These are phyloP conservation scores for Galerina sulciceps DNA, from an alignment of 768 basidiomycete genomes.

Conservation along the genomic window DNA sequence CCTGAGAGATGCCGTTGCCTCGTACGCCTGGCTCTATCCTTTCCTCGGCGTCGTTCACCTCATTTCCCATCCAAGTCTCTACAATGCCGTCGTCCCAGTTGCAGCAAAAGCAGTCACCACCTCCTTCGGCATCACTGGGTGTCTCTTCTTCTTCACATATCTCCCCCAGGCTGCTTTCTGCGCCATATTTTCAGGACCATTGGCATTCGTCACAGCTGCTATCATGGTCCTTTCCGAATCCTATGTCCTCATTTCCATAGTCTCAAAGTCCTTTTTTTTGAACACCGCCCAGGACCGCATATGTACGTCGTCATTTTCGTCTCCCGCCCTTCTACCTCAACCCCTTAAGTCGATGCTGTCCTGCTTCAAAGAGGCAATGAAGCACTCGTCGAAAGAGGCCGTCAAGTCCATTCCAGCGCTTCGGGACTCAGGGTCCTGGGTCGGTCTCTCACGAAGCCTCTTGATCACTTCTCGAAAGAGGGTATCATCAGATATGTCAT, in stretches of 20 bases:
- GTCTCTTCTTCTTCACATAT: constrained; percentile 63
- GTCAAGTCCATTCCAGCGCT: constrained; percentile 34
- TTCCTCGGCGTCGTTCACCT: constrained; percentile 41
- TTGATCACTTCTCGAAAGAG: constrained; percentile 46
- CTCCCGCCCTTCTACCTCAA: background rate
- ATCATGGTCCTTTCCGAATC: constrained; percentile 47
- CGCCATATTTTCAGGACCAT: constrained; percentile 64
- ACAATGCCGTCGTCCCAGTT: constrained; percentile 38
- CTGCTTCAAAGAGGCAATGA: constrained; percentile 38
- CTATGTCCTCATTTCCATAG: constrained; percentile 39
- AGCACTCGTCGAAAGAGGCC: constrained; percentile 33
- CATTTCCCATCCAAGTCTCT: constrained; percentile 37
- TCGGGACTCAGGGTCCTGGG: constrained; percentile 48
- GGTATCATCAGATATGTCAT: constrained; percentile 61
- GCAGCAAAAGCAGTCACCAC: constrained; percentile 41
- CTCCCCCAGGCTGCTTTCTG: constrained; percentile 70
- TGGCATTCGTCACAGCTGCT: constrained; percentile 61
- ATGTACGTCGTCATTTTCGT: constrained; percentile 30
- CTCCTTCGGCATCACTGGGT: constrained; percentile 42
- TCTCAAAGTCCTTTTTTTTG: constrained; percentile 40
- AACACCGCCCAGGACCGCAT: constrained; percentile 39
- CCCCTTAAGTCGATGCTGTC: constrained; percentile 38
- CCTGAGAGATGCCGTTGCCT: constrained; percentile 35
- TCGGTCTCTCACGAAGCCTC: constrained; percentile 51
- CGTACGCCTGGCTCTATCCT: constrained; percentile 43